Base-by-base conservation (phyloP, 2,329 filamentous ascomycete species). In the Aspergillus amoenus region DNA sequence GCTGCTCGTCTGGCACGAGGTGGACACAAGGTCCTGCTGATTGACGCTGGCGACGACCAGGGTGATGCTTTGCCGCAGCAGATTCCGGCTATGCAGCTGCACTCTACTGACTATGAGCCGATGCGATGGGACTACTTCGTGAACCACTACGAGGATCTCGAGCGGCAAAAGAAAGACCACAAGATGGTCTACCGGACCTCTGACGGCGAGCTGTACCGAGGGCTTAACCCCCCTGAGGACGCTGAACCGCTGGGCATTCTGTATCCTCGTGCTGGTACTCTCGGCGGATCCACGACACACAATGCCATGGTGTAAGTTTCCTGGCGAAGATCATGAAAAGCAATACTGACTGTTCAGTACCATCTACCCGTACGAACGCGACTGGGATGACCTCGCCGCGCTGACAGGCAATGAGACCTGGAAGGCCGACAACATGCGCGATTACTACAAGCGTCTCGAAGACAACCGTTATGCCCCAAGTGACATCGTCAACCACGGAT, bases 331-430 rank as follows among this genome's bases (percentile, higher is more conserved):
- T 4, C 6, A 2, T 51, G n/a, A 2, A 21, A 4, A 21, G 13
- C 15, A 17, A 40, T 40, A 1, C 37, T 40, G 13, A 40, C 37
- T 15, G 13, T 17, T 12, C 4, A 54, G 52, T 48, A 78, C 81
- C 13, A 76, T 87, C 30, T 81, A 84, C 58, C 85, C 86, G 0
- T 79, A 84, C 56, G 77, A 82, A 46, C 80, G 78, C 27, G 86
- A 88, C 69, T 88, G 82, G 72, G 76, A 85, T 41, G 71, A 82
- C 63, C 82, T 88, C 51, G 81, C 79, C 3, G 69, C 71, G 7
- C 65, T 87, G 22, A 89, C 86, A 2, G 85, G 85, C 4, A 85
- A 89, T 63, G 63, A 71, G 1, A 83, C 82, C 0, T 88, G 86
- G 85, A 70, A 75, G 0, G 73, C 84, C 0, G 71, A 72, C 1